Conservation (phyloP, 1,284 basidiomycete genomes). For the Puccinia polysora region DNA sequence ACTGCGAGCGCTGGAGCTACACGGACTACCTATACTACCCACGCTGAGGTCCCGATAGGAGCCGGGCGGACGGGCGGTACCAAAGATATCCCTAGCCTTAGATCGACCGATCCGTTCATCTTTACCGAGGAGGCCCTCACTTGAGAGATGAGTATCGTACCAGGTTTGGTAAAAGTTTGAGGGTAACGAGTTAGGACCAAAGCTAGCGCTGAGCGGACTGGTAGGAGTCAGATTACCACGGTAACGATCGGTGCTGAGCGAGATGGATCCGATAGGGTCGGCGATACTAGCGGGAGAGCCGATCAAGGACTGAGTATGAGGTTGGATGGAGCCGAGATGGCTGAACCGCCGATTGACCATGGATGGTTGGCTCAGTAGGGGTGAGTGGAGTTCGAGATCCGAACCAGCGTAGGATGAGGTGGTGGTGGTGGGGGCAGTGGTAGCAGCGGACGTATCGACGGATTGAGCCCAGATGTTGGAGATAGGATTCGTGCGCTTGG, state of each 20-base stretch:
- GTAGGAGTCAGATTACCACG: not conserved
- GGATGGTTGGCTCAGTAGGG: not conserved
- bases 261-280: constrained; percentile 7
- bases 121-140: not conserved
- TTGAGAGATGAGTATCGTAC: constrained; percentile 8
- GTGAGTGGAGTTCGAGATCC: constrained; percentile 25
- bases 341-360: constrained; percentile 3
- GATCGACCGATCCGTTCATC: constrained; percentile 36
- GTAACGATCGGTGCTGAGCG: constrained; percentile 8
- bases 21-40: constrained; percentile 37
- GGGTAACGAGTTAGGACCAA: constrained; percentile 36
- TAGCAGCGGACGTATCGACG: too few relatives aligned
- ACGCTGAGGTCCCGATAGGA: constrained; percentile 31
- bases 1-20: constrained; percentile 23
- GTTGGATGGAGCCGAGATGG: constrained; percentile 24
- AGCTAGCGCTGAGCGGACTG: constrained; percentile 17
- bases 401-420: constrained; percentile 15
- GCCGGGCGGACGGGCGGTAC: constrained; percentile 1
- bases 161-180: constrained; percentile 32
- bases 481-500: not conserved
- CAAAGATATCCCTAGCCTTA: constrained; percentile 38
- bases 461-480: constrained; percentile 39
- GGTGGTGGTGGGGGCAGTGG: not conserved
- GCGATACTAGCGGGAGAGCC: constrained; percentile 30
- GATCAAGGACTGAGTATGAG: constrained; percentile 10